Conservation (phyloP, 257 asterid species). For the Jasminum sambac region DNA sequence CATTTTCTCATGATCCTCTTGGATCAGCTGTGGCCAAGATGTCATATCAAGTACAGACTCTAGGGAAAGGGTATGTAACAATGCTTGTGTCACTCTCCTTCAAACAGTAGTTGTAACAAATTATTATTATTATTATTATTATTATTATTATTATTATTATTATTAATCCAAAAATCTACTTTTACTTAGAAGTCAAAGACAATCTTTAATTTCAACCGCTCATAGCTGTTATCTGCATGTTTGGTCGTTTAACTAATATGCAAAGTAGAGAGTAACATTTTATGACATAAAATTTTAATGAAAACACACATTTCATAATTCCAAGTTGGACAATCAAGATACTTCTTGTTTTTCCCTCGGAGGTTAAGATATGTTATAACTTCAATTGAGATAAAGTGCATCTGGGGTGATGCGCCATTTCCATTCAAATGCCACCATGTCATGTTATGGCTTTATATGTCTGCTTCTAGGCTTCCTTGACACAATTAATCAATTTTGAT, state of each 20-base stretch:
- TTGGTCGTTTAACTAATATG: too few relatives aligned
- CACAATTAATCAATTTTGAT: background rate
- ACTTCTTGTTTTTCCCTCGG: background rate
- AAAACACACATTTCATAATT: too few relatives aligned
- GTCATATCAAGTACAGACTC: conserved; percentile 83
- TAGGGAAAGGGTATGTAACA: conserved; percentile 85
- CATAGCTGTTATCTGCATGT: too few relatives aligned
- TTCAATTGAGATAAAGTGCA: background rate
- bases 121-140: too few relatives aligned
- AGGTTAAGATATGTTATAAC: background rate
- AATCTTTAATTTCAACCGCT: too few relatives aligned
- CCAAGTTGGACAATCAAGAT: background rate
- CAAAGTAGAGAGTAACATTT: too few relatives aligned
- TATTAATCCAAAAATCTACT: too few relatives aligned
- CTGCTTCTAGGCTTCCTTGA: conserved; percentile 20
- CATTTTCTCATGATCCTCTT: conserved; percentile 62
- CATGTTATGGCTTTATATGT: conserved; percentile 15
- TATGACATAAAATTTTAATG: too few relatives aligned
- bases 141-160: too few relatives aligned
- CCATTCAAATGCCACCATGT: background rate
- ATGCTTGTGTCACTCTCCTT: background rate
- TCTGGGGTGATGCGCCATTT: background rate
- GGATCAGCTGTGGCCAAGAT: conserved; percentile 88
- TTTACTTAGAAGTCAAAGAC: too few relatives aligned
- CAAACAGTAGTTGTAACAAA: too few relatives aligned